Conservation (phyloP, 345 rosid species). For the Gossypium ekmanianum region DNA sequence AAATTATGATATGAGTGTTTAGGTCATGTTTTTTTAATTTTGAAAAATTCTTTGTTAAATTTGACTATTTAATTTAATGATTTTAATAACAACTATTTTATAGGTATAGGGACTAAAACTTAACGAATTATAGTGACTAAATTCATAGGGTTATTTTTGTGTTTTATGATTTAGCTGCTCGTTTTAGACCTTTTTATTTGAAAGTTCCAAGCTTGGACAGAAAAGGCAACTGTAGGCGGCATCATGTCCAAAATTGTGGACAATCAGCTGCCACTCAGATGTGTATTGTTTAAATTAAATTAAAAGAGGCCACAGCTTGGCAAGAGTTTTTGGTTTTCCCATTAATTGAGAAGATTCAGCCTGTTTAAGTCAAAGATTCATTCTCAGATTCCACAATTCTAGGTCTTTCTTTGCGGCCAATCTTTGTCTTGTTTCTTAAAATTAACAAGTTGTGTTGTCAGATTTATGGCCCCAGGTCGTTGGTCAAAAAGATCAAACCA, state of each 20-base stretch:
- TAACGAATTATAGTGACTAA: too few species aligned
- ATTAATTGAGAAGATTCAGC: conserved; percentile 4
- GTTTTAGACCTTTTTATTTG: background rate
- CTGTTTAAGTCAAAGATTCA: conserved; percentile 12
- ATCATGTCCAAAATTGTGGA: background rate
- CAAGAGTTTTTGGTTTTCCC: background rate
- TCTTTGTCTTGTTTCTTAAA: background rate
- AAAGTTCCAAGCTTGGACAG: background rate
- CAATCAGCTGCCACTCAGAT: background rate
- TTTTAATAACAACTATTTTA: too few species aligned
- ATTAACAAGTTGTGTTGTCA: background rate
- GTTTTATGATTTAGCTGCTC: background rate
- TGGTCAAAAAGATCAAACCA: conserved; percentile 22
- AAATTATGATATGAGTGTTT: too few species aligned
- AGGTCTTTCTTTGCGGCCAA: background rate
- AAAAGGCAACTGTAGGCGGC: too few species aligned
- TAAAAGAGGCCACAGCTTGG: background rate
- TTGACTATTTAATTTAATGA: too few species aligned
- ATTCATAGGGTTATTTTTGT: background rate
- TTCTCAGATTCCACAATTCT: background rate
- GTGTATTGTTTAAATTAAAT: background rate
- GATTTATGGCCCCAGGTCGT: background rate
- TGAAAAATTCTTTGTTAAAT: too few species aligned
- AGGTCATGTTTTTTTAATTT: too few species aligned
- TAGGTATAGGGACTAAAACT: too few species aligned